phyloP scores from a whole-genome alignment of 176 grass and related monocot species.

The Puccinellia tenuiflora region DNA sequence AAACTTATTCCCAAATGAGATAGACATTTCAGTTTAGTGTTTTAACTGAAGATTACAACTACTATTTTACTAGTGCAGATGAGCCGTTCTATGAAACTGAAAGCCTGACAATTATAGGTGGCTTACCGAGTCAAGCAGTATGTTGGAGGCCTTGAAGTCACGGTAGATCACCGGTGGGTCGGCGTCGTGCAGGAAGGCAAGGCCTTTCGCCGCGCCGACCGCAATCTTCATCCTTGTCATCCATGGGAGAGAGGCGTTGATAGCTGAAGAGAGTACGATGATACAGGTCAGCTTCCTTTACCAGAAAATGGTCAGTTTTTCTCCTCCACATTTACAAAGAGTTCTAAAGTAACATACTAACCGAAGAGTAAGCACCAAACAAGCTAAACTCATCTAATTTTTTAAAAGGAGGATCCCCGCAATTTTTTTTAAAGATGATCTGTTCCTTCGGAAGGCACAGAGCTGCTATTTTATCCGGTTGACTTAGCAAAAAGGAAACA shows the following conservation, averaged over 20 bases:
- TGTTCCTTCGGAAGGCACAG: background rate
- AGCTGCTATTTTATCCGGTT: constrained; percentile 7
- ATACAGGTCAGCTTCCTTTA: constrained; percentile 1
- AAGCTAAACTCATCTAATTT: no score
- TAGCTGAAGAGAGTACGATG: constrained; percentile 25
- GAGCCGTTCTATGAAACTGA: background rate
- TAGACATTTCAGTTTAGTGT: constrained; percentile 7
- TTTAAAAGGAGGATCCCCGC: no score
- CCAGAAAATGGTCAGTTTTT: background rate
- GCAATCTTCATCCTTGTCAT: constrained; percentile 66
- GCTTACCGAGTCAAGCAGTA: constrained; percentile 63
- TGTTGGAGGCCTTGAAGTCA: constrained; percentile 77
- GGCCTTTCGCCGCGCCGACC: constrained; percentile 63
- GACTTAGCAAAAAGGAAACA: background rate
- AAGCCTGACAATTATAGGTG: background rate
- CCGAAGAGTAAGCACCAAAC: background rate
- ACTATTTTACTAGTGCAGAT: background rate
- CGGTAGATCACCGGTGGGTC: constrained; percentile 63
- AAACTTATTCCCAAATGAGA: background rate
- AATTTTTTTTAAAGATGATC: no score
- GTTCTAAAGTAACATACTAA: background rate
- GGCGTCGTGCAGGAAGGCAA: constrained; percentile 57
- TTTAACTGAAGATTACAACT: background rate
- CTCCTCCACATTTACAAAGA: constrained; percentile 10
- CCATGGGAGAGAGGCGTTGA: constrained; percentile 45